Evolutionary conservation across 2,329 filamentous ascomycete genomes (phyloP), one percentile per base, ranked within the genome.

Genomic region (Neonectria magnoliae): DNA sequence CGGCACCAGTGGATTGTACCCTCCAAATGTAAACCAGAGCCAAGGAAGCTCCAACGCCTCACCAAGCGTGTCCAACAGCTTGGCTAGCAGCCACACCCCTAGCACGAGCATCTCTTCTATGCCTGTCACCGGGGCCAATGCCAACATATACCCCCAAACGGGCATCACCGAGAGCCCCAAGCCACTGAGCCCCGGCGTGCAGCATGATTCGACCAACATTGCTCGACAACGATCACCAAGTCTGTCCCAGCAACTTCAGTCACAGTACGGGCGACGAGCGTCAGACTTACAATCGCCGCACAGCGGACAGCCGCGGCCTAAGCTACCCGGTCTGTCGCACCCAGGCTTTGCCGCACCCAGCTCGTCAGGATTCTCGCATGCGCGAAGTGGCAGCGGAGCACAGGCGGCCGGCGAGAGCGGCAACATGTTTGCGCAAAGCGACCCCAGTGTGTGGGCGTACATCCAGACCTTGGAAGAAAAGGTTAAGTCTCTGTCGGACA

Each of bases 161-260:
- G 86, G 82, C 63, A 92, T 97, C 82, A 96, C 92, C 3, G 93
- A 97, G 78, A 97, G 93, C 69, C 93, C 94, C 0, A 97, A 94
- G 75, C 91, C 94, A 4, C 83, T 97, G 44, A 94, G 90, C 65
- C 91, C 91, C n/a, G 85, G 85, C 18, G 83, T 79, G 29, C 72
- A 84, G 76, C 83, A 90, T 54, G 88, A 88, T 68, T 78, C 85
- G 16, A 78, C 81, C 55, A 81, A 77, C 31, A 78, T 86, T 38
- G 73, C 82, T 45, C 84, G 88, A 62, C 88, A 90, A 67, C 84
- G 88, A 59, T 92, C 89, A 33, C 89, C 90, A n/a, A 91, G 86
- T 75, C 77, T 91, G 66, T 86, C 87, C 9, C 84, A 89, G 27
- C 88, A 90, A 68, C 85, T 89, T 56, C 88, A 90, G 68, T 89